Percentiles rank a stretch among this genome's conserved stretches.
phyloP scores from a whole-genome alignment of 2,329 filamentous ascomycete genomes.

The Malbranchea cinnamomea region DNA sequence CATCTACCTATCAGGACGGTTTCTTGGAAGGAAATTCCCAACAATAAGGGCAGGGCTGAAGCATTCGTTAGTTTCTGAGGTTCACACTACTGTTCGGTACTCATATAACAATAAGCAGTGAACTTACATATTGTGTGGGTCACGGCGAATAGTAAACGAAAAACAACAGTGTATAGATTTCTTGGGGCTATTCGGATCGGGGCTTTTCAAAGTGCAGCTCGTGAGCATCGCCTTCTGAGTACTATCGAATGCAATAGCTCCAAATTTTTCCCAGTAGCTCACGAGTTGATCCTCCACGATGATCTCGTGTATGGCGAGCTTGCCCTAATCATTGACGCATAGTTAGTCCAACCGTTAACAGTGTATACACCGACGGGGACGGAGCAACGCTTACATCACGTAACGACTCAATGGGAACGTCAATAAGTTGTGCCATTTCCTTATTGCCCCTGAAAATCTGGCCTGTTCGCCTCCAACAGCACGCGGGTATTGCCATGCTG shows the following conservation, averaged over 20 bases:
- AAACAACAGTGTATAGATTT: constrained; percentile 85
- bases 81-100: too few relatives aligned
- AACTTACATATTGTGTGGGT: constrained; percentile 89
- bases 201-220: constrained; percentile 79
- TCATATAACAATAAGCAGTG: constrained; percentile 2
- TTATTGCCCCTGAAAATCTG: constrained; percentile 97
- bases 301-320: constrained; percentile 88
- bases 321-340: constrained; percentile 46
- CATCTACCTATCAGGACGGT: constrained; percentile 37
- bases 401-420: constrained; percentile 77
- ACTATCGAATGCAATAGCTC: constrained; percentile 89
- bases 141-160: constrained; percentile 88
- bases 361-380: constrained; percentile 3
- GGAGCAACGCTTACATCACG: constrained; percentile 56
- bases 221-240: constrained; percentile 91
- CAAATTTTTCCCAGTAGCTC: constrained; percentile 98
- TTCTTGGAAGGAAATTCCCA: constrained; percentile 88
- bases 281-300: constrained; percentile 89
- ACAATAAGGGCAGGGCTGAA: constrained; percentile 80
- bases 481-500: constrained; percentile 95
- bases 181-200: constrained; percentile 51
- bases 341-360: constrained; percentile 1
- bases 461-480: constrained; percentile 89
- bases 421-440: constrained; percentile 94
- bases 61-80: constrained; percentile 12